Conservation (phyloP, 306 rosid species). For the Cicer bijugum region DNA sequence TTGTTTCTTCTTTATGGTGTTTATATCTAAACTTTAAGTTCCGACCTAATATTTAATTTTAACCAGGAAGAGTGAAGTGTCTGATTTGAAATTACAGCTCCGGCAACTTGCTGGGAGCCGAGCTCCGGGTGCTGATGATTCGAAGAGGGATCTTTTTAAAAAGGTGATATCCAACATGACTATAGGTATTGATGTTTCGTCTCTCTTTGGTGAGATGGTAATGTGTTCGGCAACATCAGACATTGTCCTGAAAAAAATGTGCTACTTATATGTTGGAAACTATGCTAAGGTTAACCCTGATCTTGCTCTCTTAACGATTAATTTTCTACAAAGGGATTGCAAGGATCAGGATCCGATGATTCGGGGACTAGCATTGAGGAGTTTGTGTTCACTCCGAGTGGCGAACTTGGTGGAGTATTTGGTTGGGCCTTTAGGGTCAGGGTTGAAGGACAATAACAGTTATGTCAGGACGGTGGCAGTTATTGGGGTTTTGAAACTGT, state of each 20-base stretch:
- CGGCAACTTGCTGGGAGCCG: slow-evolving; percentile 98
- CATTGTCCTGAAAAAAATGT: slow-evolving; percentile 94
- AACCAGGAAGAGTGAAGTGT: slow-evolving; percentile 92
- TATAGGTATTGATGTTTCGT: slow-evolving; percentile 86
- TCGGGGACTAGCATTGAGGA: slow-evolving; percentile 94
- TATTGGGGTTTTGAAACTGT: slow-evolving; percentile 85
- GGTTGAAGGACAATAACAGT: slow-evolving; percentile 85
- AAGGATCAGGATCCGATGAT: slow-evolving; percentile 98
- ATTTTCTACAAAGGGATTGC: slow-evolving; percentile 98
- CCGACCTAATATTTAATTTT: slow-evolving; percentile 42
- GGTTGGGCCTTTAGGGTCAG: slow-evolving; percentile 92
- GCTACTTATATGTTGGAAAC: slow-evolving; percentile 95
- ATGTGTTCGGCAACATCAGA: slow-evolving; percentile 98
- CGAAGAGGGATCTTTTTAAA: slow-evolving; percentile 96
- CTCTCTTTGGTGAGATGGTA: slow-evolving; percentile 98
- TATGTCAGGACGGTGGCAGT: slow-evolving; percentile 95
- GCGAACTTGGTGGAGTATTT: slow-evolving; percentile 93
- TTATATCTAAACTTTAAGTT: slow-evolving; percentile 1
- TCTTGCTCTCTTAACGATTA: slow-evolving; percentile 93
- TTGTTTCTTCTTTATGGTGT: slow-evolving; percentile 14
- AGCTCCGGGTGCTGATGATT: slow-evolving; percentile 95
- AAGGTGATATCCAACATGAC: slow-evolving; percentile 98
- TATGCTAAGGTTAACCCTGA: slow-evolving; percentile 96
- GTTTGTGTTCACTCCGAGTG: slow-evolving; percentile 89
- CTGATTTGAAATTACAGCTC: slow-evolving; percentile 90